Conservation (phyloP, 2,329 filamentous ascomycete genomes). For the Aspergillus sp. region DNA sequence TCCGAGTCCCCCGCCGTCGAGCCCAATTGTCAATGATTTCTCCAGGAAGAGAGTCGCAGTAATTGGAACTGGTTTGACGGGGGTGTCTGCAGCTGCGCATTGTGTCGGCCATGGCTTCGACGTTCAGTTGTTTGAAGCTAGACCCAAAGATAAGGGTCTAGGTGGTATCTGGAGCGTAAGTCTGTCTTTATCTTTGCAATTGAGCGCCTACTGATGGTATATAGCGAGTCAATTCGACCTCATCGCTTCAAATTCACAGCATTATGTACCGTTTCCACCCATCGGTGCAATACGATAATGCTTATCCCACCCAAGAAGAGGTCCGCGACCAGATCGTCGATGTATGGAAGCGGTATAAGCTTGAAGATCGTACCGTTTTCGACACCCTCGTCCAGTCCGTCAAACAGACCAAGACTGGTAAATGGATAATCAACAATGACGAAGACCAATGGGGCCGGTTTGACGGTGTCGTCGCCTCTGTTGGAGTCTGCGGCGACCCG, state of each 20-base stretch:
- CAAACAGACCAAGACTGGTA: conserved; percentile 65
- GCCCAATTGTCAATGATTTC: conserved; percentile 52
- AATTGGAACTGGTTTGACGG: conserved; percentile 71
- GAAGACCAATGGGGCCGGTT: conserved; percentile 68
- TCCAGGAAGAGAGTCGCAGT: conserved; percentile 62
- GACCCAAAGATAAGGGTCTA: conserved; percentile 59
- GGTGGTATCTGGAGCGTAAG: conserved; percentile 80
- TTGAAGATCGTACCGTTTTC: conserved; percentile 71
- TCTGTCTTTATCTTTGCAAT: neutral
- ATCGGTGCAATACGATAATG: conserved; percentile 68
- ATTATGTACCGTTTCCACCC: conserved; percentile 89
- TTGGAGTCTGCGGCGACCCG: conserved; percentile 77
- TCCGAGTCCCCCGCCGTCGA: conserved; percentile 64
- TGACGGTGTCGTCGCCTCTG: conserved; percentile 74
- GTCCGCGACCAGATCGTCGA: conserved; percentile 71
- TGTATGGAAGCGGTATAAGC: conserved; percentile 73
- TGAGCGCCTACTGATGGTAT: conserved; percentile 3
- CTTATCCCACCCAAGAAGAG: conserved; percentile 75
- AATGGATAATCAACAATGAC: conserved; percentile 78
- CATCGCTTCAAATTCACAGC: conserved; percentile 78
- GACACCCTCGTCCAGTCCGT: conserved; percentile 67
- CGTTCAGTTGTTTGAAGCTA: conserved; percentile 74
- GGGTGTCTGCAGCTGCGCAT: conserved; percentile 75
- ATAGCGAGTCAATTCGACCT: conserved; percentile 77
- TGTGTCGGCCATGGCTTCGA: conserved; percentile 85